phyloP scores from a whole-genome alignment of 352 stramenopile genomes.

The Phytophthora hybrid region DNA sequence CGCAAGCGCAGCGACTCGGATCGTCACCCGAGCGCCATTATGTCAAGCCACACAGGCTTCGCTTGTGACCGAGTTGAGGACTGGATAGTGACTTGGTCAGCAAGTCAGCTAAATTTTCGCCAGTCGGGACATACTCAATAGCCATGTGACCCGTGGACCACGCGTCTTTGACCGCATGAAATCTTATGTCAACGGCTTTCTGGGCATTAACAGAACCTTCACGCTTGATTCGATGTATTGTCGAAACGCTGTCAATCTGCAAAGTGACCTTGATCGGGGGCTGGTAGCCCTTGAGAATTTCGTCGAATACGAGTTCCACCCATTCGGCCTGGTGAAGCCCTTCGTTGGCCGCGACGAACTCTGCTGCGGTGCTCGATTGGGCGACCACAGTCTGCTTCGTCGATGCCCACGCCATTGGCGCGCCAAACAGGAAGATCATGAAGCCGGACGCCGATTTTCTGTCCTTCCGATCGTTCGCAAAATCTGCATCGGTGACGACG shows the following conservation, averaged over 20 bases:
- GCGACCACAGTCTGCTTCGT: conserved; percentile 37
- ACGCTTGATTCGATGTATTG: conserved; percentile 15
- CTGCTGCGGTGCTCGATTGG: conserved; percentile 22
- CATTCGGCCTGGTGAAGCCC: not conserved
- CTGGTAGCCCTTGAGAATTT: not conserved
- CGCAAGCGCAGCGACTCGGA: not conserved
- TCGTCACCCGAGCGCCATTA: not conserved
- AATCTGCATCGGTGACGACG: conserved; percentile 29
- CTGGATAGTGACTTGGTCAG: conserved; percentile 25
- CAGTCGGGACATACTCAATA: conserved; percentile 24
- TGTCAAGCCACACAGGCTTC: not conserved
- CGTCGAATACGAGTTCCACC: conserved; percentile 4
- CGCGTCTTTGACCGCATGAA: conserved; percentile 22
- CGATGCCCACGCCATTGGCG: conserved; percentile 17
- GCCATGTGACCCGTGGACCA: conserved; percentile 15
- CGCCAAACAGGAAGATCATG: conserved; percentile 23
- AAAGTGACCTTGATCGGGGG: conserved; percentile 11
- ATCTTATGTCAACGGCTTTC: conserved; percentile 34
- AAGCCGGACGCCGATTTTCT: conserved; percentile 30
- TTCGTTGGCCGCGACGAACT: conserved; percentile 7
- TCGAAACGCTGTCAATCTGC: conserved; percentile 7
- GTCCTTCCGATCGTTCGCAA: conserved; percentile 20
- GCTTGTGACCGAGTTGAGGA: conserved; percentile 13
- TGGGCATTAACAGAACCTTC: not conserved
- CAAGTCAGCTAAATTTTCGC: conserved; percentile 20